phyloP scores from a whole-genome alignment of 202 grass and related monocot genomes.

The Cymbopogon flexuosus region DNA sequence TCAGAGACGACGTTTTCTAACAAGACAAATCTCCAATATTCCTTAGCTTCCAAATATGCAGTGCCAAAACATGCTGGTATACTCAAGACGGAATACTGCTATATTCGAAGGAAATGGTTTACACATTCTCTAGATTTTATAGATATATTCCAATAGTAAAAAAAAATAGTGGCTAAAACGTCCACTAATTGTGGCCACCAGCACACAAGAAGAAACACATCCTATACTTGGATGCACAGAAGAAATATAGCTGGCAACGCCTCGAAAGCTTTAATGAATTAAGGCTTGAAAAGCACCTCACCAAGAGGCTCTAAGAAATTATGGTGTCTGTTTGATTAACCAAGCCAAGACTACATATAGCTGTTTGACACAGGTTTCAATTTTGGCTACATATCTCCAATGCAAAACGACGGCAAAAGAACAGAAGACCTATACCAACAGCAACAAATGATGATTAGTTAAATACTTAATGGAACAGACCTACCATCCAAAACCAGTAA shows the following conservation, averaged over 20 bases:
- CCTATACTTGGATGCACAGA: not conserved
- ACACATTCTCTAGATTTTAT: no score
- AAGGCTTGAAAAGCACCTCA: not conserved
- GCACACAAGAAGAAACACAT: not conserved
- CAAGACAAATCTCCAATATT: not conserved
- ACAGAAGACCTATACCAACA: slow-evolving; percentile 36
- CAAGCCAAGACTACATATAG: slow-evolving; percentile 2
- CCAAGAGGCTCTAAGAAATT: not conserved
- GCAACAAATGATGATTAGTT: slow-evolving; percentile 41
- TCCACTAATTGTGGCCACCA: no score
- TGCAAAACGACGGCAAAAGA: slow-evolving; percentile 6
- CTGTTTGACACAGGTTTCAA: slow-evolving; percentile 10
- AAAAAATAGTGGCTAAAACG: not conserved
- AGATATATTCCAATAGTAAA: no score
- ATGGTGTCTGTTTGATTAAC: not conserved
- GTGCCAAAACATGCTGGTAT: no score
- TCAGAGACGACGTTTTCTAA: no score
- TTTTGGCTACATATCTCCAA: slow-evolving; percentile 33
- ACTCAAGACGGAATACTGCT: no score
- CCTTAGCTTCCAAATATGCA: no score
- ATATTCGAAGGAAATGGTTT: no score
- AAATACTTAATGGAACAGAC: slow-evolving; percentile 4
- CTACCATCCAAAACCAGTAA: slow-evolving; percentile 24
- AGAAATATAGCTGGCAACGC: not conserved
- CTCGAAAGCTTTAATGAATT: not conserved